phyloP scores from a whole-genome alignment of 306 rosid genomes.

The Cicer pinnatifidum region DNA sequence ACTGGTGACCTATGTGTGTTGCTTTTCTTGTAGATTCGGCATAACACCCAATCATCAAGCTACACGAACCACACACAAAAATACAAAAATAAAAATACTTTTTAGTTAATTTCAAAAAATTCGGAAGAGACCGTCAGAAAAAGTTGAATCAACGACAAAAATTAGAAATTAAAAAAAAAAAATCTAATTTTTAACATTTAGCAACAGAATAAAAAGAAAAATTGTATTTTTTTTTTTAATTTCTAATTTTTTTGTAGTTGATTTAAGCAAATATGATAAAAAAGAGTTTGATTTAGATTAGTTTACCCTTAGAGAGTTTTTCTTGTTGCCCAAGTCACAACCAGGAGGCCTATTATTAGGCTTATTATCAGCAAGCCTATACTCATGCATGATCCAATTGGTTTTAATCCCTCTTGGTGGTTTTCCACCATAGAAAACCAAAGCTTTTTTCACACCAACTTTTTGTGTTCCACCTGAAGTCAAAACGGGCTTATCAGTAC shows the following conservation, averaged over 20 bases:
- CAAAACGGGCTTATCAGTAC: conserved; percentile 91
- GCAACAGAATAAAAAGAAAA: no score
- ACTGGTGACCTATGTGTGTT: conserved; percentile 59
- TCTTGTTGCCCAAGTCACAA: conserved; percentile 74
- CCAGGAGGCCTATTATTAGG: conserved; percentile 74
- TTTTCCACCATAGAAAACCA: conserved; percentile 93
- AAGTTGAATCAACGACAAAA: background rate
- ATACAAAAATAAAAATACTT: background rate
- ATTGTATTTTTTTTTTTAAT: background rate
- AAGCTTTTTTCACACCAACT: conserved; percentile 92
- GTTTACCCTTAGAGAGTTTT: conserved; percentile 86
- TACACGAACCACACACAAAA: background rate
- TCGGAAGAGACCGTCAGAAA: background rate
- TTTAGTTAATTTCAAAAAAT: background rate
- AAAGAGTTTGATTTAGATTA: background rate
- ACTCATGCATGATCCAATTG: conserved; percentile 99
- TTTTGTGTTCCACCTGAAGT: conserved; percentile 62
- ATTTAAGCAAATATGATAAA: background rate
- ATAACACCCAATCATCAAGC: conserved; percentile 96
- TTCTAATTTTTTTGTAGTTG: background rate
- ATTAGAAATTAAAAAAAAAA: background rate
- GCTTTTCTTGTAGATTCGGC: conserved; percentile 93
- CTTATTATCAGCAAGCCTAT: conserved; percentile 73
- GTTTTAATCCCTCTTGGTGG: conserved; percentile 92
- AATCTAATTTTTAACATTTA: background rate